Evolutionary conservation across 129 eudicot species (phyloP), one percentile per base, ranked within the genome.

Genomic region (Logfia minima): DNA sequence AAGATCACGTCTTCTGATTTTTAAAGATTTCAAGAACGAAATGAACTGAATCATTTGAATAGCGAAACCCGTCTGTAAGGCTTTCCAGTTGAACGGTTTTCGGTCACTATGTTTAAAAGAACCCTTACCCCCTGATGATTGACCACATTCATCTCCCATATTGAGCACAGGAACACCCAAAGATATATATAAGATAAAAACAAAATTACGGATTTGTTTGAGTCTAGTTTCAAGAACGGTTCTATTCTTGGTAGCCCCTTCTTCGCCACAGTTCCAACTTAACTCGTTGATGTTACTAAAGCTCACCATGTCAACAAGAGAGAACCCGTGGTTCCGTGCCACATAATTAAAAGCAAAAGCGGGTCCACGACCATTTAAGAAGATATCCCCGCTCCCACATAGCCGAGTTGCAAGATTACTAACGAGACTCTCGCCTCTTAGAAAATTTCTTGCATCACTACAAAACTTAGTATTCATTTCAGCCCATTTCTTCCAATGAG

Each of bases 401-500:
- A 95, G 86, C 34, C 97, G 86, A 29, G 99, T 95, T 35, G 99
- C 99, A 22, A 95, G 97, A 60, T 83, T 77, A 82, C 97, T 89
- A 3, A 95, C 71, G 22, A 85, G 90, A 70, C 89, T 88, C 67
- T 82, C 78, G 21, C 99, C 99, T 77, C 87, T 85, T 34, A 95
- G 64, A 80, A 77, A 92, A 63, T 88, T 88, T 80, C 95, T 85
- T 35, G 85, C 83, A 28, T 88, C 95, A 22, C 19, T 66, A 52
- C 94, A 86, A 66, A 91, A 95, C 4, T 76, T 83, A 2, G 85
- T 7, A 69, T 92, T 95, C 76, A 95, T 85, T 85, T 95, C 97
- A n/a, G 97, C 97, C 97, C 97, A 95, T 82, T 87, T 91, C 81
- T 84, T 91, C 99, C 99, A 95, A 70, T 95, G 99, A 34, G 99